These are phyloP conservation scores for Logfia minima DNA, from an alignment of 129 eudicot species.

Conservation along the genomic window DNA sequence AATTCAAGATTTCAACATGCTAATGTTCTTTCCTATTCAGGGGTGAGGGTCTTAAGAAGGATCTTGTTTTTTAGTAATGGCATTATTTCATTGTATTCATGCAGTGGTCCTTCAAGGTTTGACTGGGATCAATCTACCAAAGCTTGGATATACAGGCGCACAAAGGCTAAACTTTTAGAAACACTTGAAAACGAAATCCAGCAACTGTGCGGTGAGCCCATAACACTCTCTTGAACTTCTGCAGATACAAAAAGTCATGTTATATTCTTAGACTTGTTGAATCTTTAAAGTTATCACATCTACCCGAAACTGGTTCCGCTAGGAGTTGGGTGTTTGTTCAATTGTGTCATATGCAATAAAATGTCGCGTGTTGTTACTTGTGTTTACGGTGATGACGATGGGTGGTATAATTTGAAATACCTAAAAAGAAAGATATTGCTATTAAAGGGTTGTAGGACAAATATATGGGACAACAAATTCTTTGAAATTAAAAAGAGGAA, in stretches of 20 bases:
- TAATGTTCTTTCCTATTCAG: too few relatives aligned
- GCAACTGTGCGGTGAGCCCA: slow-evolving; percentile 67
- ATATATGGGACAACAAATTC: neutral
- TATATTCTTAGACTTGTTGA: neutral
- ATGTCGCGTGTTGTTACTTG: neutral
- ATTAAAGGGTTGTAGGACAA: neutral
- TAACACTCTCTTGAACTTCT: slow-evolving; percentile 52
- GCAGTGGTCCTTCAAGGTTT: slow-evolving; percentile 96
- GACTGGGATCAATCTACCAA: slow-evolving; percentile 79
- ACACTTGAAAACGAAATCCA: slow-evolving; percentile 68
- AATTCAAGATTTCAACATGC: too few relatives aligned
- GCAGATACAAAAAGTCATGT: neutral
- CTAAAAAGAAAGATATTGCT: neutral
- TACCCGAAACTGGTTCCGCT: neutral
- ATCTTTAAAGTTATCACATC: slow-evolving; percentile 7
- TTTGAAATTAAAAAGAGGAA: neutral
- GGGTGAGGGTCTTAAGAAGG: too few relatives aligned
- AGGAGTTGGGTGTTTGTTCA: neutral
- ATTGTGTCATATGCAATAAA: slow-evolving; percentile 7
- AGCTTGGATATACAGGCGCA: slow-evolving; percentile 89
- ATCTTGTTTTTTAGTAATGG: neutral
- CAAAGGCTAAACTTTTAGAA: slow-evolving; percentile 53
- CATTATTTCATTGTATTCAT: slow-evolving; percentile 20
- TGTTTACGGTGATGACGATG: neutral
- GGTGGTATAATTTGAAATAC: neutral